Evolutionary conservation across 108 stramenopile genomes (phyloP), one percentile per base, ranked within the genome.

Genomic region (Skeletonema menzelii): DNA sequence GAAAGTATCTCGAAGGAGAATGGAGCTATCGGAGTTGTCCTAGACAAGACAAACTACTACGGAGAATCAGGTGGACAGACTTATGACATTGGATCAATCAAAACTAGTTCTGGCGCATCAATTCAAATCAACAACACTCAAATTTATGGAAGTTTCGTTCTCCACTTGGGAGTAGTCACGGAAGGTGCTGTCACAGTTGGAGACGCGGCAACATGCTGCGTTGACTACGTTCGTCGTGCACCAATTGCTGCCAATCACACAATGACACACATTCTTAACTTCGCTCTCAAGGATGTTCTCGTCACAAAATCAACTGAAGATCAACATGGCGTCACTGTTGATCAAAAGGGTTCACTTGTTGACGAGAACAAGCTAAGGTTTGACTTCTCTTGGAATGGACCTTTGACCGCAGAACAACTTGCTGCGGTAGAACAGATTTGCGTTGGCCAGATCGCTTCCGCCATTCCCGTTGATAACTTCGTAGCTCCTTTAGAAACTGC

Each of bases 241-340:
- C 90, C 84, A 46, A 93, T 99, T 72, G 97, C 98, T 30, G 87
- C 97, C 56, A 99, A 99, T 83, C 99, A 99, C 83, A 99, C 98
- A 63, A 98, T 98, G 97, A 99, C 99, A 5, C 98, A 99, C 80
- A 89, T 99, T 61, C 91, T 99, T 46, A 99, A 99, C 87, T 95
- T 84, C 75, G 99, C 98, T 7, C 76, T 99, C 17, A 81, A 86
- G 60, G 86, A 94, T 70, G 97, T 96, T 5, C 88, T 99, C 49
- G 62, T 96, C 31, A 86, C 63, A 11, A 71, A 84, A 31, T 74
- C 73, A 13, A 69, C 76, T 28, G 72, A 59, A 27, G 86, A 82
- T 59, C 79, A 76, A 15, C 72, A 74, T 30, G 75, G 63, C 5
- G 73, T 74, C 24, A 65, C 82, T 55, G 83, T 95, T n/a, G 97